These are phyloP conservation scores for Pichia insulana DNA, from an alignment of 805 yeast genomes.

Conservation along the genomic window DNA sequence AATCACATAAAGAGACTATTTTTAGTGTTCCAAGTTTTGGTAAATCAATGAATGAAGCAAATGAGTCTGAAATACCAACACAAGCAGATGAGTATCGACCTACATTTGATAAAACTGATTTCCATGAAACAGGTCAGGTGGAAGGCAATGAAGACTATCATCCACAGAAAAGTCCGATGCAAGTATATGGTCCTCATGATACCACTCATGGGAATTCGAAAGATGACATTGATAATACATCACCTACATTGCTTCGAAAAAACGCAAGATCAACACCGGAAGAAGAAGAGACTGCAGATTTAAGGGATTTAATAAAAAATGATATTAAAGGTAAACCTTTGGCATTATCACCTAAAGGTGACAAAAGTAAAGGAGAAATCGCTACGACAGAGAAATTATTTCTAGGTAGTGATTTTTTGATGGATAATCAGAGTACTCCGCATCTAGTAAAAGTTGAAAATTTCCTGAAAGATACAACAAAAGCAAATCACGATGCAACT, in stretches of 20 bases:
- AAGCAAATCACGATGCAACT: background rate
- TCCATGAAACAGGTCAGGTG: too few relatives aligned
- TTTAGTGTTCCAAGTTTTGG: too few relatives aligned
- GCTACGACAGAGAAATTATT: background rate
- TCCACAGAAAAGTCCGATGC: too few relatives aligned
- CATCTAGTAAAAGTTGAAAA: conserved; percentile 1
- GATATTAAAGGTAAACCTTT: background rate
- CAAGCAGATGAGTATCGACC: too few relatives aligned
- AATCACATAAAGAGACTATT: too few relatives aligned
- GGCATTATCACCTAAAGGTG: background rate
- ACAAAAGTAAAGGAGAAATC: background rate
- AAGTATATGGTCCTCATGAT: too few relatives aligned
- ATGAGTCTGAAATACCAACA: too few relatives aligned
- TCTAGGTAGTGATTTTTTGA: conserved; percentile 3
- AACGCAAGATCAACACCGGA: background rate
- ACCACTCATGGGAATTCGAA: too few relatives aligned
- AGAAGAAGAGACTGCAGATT: background rate
- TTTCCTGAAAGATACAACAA: background rate
- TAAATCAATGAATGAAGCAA: too few relatives aligned
- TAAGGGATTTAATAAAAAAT: background rate
- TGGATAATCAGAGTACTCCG: conserved; percentile 15
- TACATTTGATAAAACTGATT: too few relatives aligned
- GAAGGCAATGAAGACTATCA: too few relatives aligned
- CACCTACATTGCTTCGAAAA: conserved; percentile 1
- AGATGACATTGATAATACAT: background rate